Percentiles rank a stretch among this genome's conserved stretches.
phyloP scores from a whole-genome alignment of 495 filamentous ascomycete species.

The Aspergillus heteromorphus region DNA sequence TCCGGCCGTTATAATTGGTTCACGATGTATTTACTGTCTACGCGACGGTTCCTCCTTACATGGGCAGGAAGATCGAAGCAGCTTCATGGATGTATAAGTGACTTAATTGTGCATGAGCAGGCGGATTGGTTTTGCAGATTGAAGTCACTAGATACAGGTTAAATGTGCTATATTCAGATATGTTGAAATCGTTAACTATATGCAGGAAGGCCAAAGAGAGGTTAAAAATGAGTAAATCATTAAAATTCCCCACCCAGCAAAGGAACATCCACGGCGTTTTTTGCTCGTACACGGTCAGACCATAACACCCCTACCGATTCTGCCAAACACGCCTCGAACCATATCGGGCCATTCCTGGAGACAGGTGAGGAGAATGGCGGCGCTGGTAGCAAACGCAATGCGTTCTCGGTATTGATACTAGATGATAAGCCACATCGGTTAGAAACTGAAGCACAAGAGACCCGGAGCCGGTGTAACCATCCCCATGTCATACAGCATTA shows the following conservation, averaged over 20 bases:
- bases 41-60: no score
- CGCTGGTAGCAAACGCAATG: conserved; percentile 64
- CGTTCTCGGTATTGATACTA: conserved; percentile 74
- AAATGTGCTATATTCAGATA: no score
- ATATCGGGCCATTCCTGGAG: conserved; percentile 57
- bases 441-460: conserved; percentile 17
- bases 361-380: conserved; percentile 70
- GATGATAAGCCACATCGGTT: conserved; percentile 19
- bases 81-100: no score
- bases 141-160: no score
- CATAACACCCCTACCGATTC: conserved; percentile 54
- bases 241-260: not conserved
- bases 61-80: no score
- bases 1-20: no score
- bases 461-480: conserved; percentile 21
- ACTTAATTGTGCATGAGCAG: no score
- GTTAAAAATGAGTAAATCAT: not conserved
- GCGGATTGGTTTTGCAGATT: no score
- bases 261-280: no score
- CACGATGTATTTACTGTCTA: no score
- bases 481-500: conserved; percentile 6
- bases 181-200: no score
- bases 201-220: not conserved
- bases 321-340: conserved; percentile 73
- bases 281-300: conserved; percentile 10